Conservation (phyloP, 2,329 filamentous ascomycete genomes). For the Emmonsiellopsis sp. region DNA sequence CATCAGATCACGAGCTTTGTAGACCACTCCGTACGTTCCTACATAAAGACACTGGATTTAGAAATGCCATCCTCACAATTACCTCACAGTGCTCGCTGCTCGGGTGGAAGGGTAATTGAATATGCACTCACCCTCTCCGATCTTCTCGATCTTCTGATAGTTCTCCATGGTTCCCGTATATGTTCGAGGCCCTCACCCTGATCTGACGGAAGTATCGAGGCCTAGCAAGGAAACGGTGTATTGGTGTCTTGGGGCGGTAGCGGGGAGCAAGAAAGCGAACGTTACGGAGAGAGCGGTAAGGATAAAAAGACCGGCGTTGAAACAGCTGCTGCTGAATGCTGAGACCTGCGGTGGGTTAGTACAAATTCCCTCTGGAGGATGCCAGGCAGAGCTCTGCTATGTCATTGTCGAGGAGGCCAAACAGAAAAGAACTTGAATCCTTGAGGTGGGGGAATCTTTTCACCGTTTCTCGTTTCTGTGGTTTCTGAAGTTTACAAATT, state of each 20-base stretch:
- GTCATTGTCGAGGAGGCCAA: conserved; percentile 1
- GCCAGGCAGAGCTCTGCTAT: not conserved
- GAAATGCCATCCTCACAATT: not conserved
- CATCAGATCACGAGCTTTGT: conserved; percentile 81
- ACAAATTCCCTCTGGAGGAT: not conserved
- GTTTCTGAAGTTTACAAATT: conserved; percentile 4
- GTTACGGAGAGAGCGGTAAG: not conserved
- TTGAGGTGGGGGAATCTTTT: not conserved
- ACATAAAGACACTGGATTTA: conserved; percentile 2
- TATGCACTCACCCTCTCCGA: conserved; percentile 68
- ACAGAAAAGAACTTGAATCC: not conserved
- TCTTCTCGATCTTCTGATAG: conserved; percentile 94
- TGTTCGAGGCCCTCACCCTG: not conserved
- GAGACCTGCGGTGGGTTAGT: conserved; percentile 1
- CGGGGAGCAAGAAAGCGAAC: not conserved
- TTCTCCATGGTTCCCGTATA: conserved; percentile 62
- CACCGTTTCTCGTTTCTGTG: not conserved
- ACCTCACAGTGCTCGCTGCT: too few species aligned
- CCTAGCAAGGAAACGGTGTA: not conserved
- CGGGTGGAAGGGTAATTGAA: not conserved
- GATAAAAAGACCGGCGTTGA: not conserved
- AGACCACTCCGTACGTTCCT: conserved; percentile 94
- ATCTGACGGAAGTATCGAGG: too few species aligned
- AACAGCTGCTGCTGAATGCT: not conserved
- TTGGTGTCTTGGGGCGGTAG: not conserved